Evolutionary conservation across 1,139 yeast genomes (phyloP), one percentile per base, ranked within the genome.

Genomic region (Kurtzmaniella quercitrusa): DNA sequence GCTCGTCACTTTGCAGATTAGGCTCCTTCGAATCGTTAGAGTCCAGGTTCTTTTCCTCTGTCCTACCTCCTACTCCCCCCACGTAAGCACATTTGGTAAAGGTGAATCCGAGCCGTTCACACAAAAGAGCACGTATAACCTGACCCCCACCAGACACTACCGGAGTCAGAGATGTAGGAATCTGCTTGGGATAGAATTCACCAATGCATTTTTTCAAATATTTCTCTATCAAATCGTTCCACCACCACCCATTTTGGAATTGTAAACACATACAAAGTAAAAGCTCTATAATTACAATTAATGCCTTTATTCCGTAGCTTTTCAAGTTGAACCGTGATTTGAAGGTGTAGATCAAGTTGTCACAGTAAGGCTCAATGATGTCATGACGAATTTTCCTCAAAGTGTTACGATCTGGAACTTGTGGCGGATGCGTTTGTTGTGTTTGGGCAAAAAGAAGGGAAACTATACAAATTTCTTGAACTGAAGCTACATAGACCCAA

Each of bases 391-490:
- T 75, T 47, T 81, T 81, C 7, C 81, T 68, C 11, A 84, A 68
- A 12, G 85, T 78, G 45, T 83, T 75, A 45, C 60, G 68, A 51
- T 73, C 77, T 0, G 73, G 72, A 1, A 34, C 27, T 12, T 24
- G 37, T 7, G 42, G 15, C 44, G 39, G 56, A 48, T 40, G 41
- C 38, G 43, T 43, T 46, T 61, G 64, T 48, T 71, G 77, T 12
- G 81, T 79, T 53, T 77, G 81, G 0, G 89, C 86, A 65, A 93
- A 71, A 8, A 91, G 63, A 39, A 85, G 68, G 1, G 95, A 82
- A 1, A 84, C 73, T 1, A 90, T 85, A 51, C 89, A 83, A 85
- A 88, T 85, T 63, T 93, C 98, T 49, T 91, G 93, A 10, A 87
- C 74, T 0, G 95, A 82, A 0, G 97, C 96, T 45, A 86, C 75